Conservation (phyloP, 305 asterid genomes). For the Plantago coronopus region DNA sequence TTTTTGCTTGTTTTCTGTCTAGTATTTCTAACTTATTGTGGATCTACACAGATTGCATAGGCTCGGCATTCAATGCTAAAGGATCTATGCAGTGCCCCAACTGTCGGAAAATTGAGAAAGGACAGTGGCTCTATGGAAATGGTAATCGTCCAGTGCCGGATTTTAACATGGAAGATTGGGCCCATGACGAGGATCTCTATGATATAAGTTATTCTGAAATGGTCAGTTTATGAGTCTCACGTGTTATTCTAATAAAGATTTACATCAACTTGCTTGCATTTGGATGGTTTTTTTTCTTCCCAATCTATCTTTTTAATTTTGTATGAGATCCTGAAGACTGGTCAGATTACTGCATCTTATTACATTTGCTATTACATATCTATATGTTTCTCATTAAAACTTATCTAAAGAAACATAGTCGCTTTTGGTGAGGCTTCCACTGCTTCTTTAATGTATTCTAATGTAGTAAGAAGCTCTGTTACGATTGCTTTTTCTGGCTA, state of each 20-base stretch:
- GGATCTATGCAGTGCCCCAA: conserved; percentile 95
- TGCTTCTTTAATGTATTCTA: too few relatives aligned
- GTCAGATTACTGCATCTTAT: background rate
- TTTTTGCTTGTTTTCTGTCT: background rate
- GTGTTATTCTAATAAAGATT: conserved; percentile 2
- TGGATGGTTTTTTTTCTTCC: background rate
- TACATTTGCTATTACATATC: too few relatives aligned
- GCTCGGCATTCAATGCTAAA: conserved; percentile 76
- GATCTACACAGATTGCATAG: conserved; percentile 67
- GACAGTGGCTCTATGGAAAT: conserved; percentile 79
- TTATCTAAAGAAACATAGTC: too few relatives aligned
- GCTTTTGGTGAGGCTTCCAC: too few relatives aligned
- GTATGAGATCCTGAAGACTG: background rate
- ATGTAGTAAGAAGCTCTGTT: too few relatives aligned
- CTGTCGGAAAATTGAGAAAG: conserved; percentile 86
- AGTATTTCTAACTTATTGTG: conserved; percentile 6
- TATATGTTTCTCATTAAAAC: too few relatives aligned
- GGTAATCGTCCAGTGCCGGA: conserved; percentile 70
- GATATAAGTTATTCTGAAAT: conserved; percentile 67
- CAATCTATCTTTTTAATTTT: background rate
- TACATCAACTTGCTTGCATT: background rate
- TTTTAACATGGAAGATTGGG: conserved; percentile 69
- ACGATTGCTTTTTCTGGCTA: too few relatives aligned
- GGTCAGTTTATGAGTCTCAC: conserved; percentile 39
- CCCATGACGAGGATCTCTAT: conserved; percentile 69